These are phyloP conservation scores for Citeromyces hawaiiensis DNA, from an alignment of 1,139 yeast genomes.

Conservation along the genomic window DNA sequence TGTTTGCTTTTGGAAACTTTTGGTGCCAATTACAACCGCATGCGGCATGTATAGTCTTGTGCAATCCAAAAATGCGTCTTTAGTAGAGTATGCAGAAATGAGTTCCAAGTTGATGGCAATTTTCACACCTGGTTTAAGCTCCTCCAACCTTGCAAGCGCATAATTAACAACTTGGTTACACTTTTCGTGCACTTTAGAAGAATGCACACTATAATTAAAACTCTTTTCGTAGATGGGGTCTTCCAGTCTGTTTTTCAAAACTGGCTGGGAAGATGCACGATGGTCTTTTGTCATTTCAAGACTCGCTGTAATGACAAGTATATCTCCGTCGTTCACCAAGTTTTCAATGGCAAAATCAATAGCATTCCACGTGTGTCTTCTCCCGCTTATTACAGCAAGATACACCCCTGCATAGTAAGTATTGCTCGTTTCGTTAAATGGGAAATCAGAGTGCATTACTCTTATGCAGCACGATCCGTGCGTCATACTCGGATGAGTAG, in stretches of 20 bases:
- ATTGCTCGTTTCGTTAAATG: background rate
- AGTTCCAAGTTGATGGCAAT: constrained; percentile 40
- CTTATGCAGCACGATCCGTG: constrained; percentile 25
- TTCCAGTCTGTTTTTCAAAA: constrained; percentile 8
- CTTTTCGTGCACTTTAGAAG: constrained; percentile 20
- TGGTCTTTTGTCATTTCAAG: constrained; percentile 10
- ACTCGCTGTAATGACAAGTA: constrained; percentile 34
- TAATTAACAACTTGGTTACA: constrained; percentile 28
- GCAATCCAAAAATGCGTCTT: constrained; percentile 35
- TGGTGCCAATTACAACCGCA: constrained; percentile 22
- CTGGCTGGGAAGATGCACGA: background rate
- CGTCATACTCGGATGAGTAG: constrained; percentile 37
- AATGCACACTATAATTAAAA: constrained; percentile 3
- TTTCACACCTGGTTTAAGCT: constrained; percentile 14
- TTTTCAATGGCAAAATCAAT: constrained; percentile 51
- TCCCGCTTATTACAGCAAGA: constrained; percentile 45
- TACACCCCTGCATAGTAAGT: constrained; percentile 26
- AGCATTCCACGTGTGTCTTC: constrained; percentile 59
- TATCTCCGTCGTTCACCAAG: constrained; percentile 48
- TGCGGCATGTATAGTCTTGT: constrained; percentile 42
- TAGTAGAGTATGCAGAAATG: constrained; percentile 23
- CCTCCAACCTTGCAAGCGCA: constrained; percentile 19
- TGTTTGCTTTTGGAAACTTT: constrained; percentile 3
- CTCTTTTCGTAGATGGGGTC: constrained; percentile 4
- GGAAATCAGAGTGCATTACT: constrained; percentile 4